A percentile compares a stretch with the other conserved stretches of the same genome.
Conservation (phyloP, 2,329 filamentous ascomycete genomes). For the Aspergillus glaucus region DNA sequence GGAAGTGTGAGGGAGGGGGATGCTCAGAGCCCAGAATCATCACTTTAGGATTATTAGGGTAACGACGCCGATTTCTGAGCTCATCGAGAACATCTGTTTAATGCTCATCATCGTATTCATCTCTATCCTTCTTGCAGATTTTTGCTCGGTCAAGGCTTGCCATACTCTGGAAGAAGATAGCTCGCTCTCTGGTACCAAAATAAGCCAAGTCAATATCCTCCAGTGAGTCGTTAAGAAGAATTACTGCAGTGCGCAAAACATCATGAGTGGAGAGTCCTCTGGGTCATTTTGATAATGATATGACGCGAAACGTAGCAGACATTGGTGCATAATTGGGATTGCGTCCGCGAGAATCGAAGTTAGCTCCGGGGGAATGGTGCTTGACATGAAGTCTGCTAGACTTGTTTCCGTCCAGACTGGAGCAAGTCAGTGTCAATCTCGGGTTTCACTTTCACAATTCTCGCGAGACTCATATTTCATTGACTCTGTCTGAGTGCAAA, state of each 20-base stretch:
- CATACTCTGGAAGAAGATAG: background rate
- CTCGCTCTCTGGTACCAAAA: background rate
- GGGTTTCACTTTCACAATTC: background rate
- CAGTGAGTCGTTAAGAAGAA: background rate
- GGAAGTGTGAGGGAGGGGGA: too few relatives aligned
- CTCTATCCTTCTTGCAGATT: background rate
- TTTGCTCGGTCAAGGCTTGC: background rate
- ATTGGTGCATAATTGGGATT: conserved; percentile 1
- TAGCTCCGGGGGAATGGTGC: background rate
- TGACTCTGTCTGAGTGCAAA: background rate
- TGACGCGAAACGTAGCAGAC: background rate
- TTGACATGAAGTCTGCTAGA: background rate
- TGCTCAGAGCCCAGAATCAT: too few relatives aligned
- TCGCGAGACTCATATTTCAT: background rate
- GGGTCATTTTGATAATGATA: conserved; percentile 1
- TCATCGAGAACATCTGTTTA: background rate
- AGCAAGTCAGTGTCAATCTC: background rate
- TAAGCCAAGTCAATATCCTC: background rate
- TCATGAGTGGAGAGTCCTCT: background rate
- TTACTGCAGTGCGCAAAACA: background rate
- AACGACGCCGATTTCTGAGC: too few relatives aligned
- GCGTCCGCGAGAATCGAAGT: background rate
- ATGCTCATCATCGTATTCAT: background rate
- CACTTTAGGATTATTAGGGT: too few relatives aligned
- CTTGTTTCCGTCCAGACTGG: background rate